Percentiles rank a stretch among this genome's conserved stretches.
Evolutionary conservation across 352 stramenopile genomes (phyloP).

Genomic region (Peronospora farinosa): DNA sequence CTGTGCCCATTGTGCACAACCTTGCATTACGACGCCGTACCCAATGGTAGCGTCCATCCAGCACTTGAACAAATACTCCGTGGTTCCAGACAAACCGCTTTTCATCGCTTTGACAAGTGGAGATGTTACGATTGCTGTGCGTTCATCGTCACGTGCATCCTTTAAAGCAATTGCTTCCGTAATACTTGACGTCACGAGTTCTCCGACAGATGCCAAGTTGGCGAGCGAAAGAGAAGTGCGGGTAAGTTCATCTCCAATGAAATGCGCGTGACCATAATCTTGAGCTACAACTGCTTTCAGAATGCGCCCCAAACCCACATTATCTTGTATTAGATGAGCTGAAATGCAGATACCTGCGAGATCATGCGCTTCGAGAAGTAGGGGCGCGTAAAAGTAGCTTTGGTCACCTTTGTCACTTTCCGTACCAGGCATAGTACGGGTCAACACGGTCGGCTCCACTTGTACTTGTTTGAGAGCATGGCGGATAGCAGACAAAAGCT

Average conservation of each 20-base stretch:
- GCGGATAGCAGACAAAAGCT: conserved; percentile 72
- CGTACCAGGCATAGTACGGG: conserved; percentile 1
- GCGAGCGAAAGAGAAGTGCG: conserved; percentile 49
- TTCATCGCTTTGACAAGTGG: conserved; percentile 54
- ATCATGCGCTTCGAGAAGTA: conserved; percentile 62
- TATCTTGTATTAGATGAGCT: conserved; percentile 60
- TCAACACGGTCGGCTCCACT: conserved; percentile 16
- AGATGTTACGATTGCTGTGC: conserved; percentile 16
- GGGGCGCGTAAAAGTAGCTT: conserved; percentile 47
- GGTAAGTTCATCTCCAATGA: conserved; percentile 52
- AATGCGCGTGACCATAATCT: conserved; percentile 62
- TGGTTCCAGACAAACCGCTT: conserved; percentile 34
- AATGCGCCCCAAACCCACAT: conserved; percentile 59
- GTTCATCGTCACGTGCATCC: conserved; percentile 20
- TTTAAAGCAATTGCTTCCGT: conserved; percentile 24
- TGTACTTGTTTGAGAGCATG: conserved; percentile 65
- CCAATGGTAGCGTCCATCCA: conserved; percentile 46
- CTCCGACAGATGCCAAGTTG: conserved; percentile 55
- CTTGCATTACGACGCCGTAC: conserved; percentile 46
- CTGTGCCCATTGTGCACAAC: conserved; percentile 31
- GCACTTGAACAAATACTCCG: conserved; percentile 42
- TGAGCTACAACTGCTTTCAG: conserved; percentile 48
- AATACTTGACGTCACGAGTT: conserved; percentile 47
- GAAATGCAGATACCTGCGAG: conserved; percentile 51
- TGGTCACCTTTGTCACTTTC: conserved; percentile 19